These are phyloP conservation scores for Acer campestre DNA, from an alignment of 345 rosid genomes.

Conservation along the genomic window DNA sequence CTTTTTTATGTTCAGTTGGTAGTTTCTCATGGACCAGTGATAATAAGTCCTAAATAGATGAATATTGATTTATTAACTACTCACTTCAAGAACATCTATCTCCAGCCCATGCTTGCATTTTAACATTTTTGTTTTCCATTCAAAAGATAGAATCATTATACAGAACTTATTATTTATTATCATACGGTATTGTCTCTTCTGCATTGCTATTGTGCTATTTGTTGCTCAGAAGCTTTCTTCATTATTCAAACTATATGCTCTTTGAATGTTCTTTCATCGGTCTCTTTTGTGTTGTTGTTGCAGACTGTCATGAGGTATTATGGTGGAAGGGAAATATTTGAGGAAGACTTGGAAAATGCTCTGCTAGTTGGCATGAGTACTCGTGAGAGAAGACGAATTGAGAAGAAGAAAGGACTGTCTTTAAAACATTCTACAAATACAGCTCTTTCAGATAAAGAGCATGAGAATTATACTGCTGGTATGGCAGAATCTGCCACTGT, in stretches of 20 bases:
- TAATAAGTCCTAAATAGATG: not conserved
- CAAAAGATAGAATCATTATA: not conserved
- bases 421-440: slow-evolving; percentile 32
- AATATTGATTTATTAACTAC: not conserved
- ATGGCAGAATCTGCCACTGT: slow-evolving; percentile 11
- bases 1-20: not conserved
- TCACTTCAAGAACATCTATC: not conserved
- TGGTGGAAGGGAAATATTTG: slow-evolving; percentile 84
- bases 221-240: not conserved
- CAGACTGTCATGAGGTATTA: slow-evolving; percentile 78
- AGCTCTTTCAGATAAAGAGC: slow-evolving; percentile 33
- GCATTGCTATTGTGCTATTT: not conserved
- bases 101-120: not conserved
- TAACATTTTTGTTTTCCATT: not conserved
- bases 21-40: not conserved
- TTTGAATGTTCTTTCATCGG: not conserved
- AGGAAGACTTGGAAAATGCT: slow-evolving; percentile 86
- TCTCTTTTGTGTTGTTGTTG: slow-evolving; percentile 12
- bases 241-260: slow-evolving; percentile 1
- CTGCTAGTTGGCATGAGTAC: slow-evolving; percentile 87
- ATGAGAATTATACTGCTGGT: slow-evolving; percentile 19
- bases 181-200: not conserved
- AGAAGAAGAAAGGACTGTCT: slow-evolving; percentile 65
- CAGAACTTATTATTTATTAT: slow-evolving; percentile 1
- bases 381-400: slow-evolving; percentile 71